These are phyloP conservation scores for Mrakia frigida DNA, from an alignment of 768 basidiomycete genomes.

Conservation along the genomic window DNA sequence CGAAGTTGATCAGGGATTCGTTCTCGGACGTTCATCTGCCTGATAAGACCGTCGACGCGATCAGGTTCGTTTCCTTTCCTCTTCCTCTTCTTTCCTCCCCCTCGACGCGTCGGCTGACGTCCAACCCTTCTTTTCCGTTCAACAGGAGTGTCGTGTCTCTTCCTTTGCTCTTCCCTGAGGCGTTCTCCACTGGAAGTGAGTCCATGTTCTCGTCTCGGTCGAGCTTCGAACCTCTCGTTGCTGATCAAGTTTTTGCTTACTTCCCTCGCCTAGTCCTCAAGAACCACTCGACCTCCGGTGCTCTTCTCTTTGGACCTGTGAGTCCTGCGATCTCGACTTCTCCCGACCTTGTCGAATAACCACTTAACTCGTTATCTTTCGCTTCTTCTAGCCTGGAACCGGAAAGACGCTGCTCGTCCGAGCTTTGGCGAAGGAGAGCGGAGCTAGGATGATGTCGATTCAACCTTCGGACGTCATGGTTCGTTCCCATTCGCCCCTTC, in stretches of 20 bases:
- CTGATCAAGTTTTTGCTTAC: not conserved
- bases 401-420: conserved; percentile 48
- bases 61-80: conserved; percentile 57
- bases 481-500: conserved; percentile 47
- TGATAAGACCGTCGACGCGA: conserved; percentile 78
- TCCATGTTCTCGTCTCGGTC: not conserved
- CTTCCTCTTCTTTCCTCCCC: not conserved
- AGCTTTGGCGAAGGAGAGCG: conserved; percentile 87
- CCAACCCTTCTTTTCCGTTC: not conserved
- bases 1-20: conserved; percentile 50
- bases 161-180: conserved; percentile 76
- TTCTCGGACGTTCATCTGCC: conserved; percentile 77
- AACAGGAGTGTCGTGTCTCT: conserved; percentile 60
- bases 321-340: too few species aligned
- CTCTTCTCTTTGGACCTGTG: conserved; percentile 76
- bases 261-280: conserved; percentile 54
- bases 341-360: too few species aligned
- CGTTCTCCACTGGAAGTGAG: conserved; percentile 69
- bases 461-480: conserved; percentile 94
- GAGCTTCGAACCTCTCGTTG: not conserved
- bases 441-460: conserved; percentile 84
- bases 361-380: too few species aligned
- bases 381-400: conserved; percentile 40
- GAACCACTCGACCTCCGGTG: conserved; percentile 85
- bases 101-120: not conserved